These are phyloP conservation scores for Yamadazyma conglobata DNA, from an alignment of 1,139 yeast species.

Conservation along the genomic window DNA sequence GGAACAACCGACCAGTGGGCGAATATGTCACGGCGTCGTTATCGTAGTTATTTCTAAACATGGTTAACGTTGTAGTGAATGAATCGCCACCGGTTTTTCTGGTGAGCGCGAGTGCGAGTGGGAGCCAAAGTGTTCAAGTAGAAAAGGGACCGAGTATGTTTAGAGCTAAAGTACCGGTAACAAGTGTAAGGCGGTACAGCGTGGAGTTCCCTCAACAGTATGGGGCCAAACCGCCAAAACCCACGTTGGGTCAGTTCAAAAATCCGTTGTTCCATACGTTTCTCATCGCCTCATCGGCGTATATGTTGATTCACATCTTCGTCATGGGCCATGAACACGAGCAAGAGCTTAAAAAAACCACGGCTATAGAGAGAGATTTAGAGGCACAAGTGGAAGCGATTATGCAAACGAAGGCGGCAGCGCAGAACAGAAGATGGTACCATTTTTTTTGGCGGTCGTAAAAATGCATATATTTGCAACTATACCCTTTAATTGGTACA, in stretches of 20 bases:
- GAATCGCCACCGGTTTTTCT: conserved; percentile 8
- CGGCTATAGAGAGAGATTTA: conserved; percentile 21
- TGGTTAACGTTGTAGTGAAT: conserved; percentile 8
- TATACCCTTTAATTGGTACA: no score
- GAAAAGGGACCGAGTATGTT: no score
- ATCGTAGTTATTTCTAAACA: conserved; percentile 97
- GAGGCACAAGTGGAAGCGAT: conserved; percentile 31
- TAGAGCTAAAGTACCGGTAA: no score
- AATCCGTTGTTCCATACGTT: conserved; percentile 40
- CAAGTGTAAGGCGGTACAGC: no score
- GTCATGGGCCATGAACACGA: conserved; percentile 33
- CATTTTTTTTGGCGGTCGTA: conserved; percentile 20
- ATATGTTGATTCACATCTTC: conserved; percentile 32
- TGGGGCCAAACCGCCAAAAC: conserved; percentile 18
- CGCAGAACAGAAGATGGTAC: conserved; percentile 23
- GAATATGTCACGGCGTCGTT: conserved; percentile 97
- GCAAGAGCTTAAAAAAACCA: conserved; percentile 25
- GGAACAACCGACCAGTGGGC: conserved; percentile 95
- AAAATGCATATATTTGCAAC: no score
- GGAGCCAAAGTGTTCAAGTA: neutral
- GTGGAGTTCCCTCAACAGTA: conserved; percentile 12
- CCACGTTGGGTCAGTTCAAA: conserved; percentile 35
- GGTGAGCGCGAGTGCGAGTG: neutral
- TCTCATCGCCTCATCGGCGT: conserved; percentile 39
- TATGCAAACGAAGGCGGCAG: conserved; percentile 27